phyloP scores from a whole-genome alignment of 352 stramenopile species.

The Phytophthora citricola region DNA sequence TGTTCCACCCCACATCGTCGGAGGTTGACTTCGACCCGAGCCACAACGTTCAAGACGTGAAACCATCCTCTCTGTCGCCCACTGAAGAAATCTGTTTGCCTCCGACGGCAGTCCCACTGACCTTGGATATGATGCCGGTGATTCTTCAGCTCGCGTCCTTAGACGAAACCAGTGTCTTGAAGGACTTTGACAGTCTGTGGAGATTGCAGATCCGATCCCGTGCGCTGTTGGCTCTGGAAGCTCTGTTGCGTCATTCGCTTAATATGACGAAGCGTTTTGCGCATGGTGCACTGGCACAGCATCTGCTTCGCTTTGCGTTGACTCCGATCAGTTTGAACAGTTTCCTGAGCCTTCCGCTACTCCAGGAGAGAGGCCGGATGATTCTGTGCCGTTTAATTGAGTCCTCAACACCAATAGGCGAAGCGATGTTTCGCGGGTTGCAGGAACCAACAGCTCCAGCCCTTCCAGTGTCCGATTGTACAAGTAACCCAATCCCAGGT shows the following conservation, averaged over 20 bases:
- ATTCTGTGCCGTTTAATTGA: conserved; percentile 88
- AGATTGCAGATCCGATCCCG: conserved; percentile 87
- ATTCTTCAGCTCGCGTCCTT: conserved; percentile 84
- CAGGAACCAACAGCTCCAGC: conserved; percentile 57
- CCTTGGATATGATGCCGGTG: conserved; percentile 82
- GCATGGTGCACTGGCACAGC: conserved; percentile 51
- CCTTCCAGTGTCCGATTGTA: conserved; percentile 24
- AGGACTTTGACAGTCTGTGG: conserved; percentile 81
- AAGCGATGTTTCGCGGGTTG: conserved; percentile 80
- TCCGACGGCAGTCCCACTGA: conserved; percentile 53
- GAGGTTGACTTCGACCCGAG: conserved; percentile 72
- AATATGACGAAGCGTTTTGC: conserved; percentile 47
- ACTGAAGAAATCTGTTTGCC: conserved; percentile 83
- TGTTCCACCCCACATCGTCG: conserved; percentile 70
- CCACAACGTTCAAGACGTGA: conserved; percentile 88
- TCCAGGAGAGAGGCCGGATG: conserved; percentile 86
- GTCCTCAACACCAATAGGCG: conserved; percentile 76
- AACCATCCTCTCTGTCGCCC: conserved; percentile 65
- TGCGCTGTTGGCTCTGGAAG: conserved; percentile 79
- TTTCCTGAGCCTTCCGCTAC: conserved; percentile 76
- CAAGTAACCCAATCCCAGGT: conserved; percentile 1
- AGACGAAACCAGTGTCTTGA: conserved; percentile 69
- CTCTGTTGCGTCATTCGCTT: conserved; percentile 68
- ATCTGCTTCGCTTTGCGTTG: conserved; percentile 66
- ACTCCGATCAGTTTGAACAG: conserved; percentile 68